Evolutionary conservation across 768 basidiomycete species (phyloP).

Genomic region (Daedaleopsis nitida): DNA sequence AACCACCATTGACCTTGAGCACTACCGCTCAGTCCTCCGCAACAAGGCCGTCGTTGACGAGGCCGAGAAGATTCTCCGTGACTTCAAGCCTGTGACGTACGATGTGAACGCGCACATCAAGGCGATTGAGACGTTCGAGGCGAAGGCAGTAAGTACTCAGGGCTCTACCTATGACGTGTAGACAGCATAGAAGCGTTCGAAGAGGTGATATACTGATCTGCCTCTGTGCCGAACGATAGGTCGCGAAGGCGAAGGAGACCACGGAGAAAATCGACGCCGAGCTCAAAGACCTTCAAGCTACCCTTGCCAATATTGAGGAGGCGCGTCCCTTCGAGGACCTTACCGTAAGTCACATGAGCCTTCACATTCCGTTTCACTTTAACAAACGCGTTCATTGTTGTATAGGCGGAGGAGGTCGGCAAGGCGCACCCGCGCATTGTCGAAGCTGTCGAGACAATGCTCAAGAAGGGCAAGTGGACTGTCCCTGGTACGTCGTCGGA

Average conservation of each 20-base stretch:
- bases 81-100: conserved; percentile 94
- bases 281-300: conserved; percentile 87
- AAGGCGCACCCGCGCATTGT: conserved; percentile 90
- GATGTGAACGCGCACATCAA: conserved; percentile 88
- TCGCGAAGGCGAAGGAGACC: conserved; percentile 87
- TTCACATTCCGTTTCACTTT: neutral
- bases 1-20: conserved; percentile 84
- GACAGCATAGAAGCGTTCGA: no score
- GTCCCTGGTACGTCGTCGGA: conserved; percentile 73
- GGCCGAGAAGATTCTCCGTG: conserved; percentile 84
- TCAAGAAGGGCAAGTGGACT: conserved; percentile 98
- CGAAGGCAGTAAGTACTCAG: conserved; percentile 78
- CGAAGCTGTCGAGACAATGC: conserved; percentile 91
- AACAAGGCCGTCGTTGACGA: conserved; percentile 92
- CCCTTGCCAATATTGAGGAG: conserved; percentile 95
- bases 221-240: conserved; percentile 43
- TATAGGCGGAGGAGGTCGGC: conserved; percentile 84
- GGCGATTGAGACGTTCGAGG: conserved; percentile 95
- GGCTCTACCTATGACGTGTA: neutral
- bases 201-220: neutral
- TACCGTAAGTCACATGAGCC: conserved; percentile 63
- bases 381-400: neutral
- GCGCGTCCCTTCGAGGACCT: conserved; percentile 97
- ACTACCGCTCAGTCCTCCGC: conserved; percentile 91
- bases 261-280: conserved; percentile 88